Evolutionary conservation across 768 basidiomycete species (phyloP), one percentile per base, ranked within the genome.

Genomic region (Kwoniella heveanensis): DNA sequence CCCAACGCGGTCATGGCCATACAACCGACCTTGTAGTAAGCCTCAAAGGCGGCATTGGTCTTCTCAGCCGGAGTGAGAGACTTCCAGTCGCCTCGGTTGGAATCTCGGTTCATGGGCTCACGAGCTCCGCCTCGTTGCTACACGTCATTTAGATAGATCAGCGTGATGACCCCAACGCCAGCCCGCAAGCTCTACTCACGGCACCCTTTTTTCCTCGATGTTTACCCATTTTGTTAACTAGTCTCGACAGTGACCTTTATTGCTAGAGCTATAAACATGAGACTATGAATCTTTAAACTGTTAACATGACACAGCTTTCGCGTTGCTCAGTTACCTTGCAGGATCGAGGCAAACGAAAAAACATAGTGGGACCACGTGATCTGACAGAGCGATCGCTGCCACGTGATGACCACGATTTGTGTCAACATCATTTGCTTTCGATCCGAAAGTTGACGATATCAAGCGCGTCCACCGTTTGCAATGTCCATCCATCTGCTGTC

Each of bases 21-120:
- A 32, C 6, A 32, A 25, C 78, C 55, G 39, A 80, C 80, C 71
- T 81, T 78, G 80, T 84, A 84, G 70, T 82, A 84, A 51, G 67
- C 76, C 64, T 82, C 82, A 63, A 84, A 83, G n/a, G 63, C 67
- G 1, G 62, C 65, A 60, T 83, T 83, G 50, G 39, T 57, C 71
- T 58, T 73, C 22, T 77, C 75, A 17, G 51, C 60, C 22, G 62
- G 44, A 6, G 49, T 48, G 53, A 60, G 64, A 2, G 26, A 39
- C 27, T 62, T 66, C 68, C 69, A 73, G 39, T 55, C 69, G 15
- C 49, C 53, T 39, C 36, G 52, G 19, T 64, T 61, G n/a, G 65
- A 59, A 37, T 64, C 55, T 25, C 62, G 47, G 27, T 36, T 64
- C 19, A 30, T 27, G 19, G 60, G 53, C 32, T 56, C 22, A 29